phyloP scores from a whole-genome alignment of 2,329 filamentous ascomycete species.

The Falciphora oryzae region DNA sequence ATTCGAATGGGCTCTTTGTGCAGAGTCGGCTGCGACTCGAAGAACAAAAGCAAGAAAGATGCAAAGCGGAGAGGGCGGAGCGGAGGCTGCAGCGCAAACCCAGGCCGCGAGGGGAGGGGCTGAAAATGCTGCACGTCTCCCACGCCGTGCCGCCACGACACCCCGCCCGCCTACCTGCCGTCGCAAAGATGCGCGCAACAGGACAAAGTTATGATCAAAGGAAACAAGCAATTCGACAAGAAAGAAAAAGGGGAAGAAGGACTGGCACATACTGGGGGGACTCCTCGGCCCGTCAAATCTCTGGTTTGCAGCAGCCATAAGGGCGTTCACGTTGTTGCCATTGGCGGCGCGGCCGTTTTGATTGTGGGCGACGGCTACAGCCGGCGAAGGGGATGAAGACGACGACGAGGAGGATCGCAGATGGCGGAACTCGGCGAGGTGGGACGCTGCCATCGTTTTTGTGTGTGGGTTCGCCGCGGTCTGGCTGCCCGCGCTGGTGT shows the following conservation, averaged over 20 bases:
- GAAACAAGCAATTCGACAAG: background rate
- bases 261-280: constrained; percentile 50
- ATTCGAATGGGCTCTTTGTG: constrained; percentile 1
- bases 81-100: background rate
- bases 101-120: background rate
- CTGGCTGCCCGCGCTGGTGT: background rate
- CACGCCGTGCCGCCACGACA: background rate
- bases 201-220: no score
- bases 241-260: constrained; percentile 8
- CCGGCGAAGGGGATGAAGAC: constrained; percentile 12
- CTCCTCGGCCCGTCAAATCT: constrained; percentile 57
- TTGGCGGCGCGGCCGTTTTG: constrained; percentile 21
- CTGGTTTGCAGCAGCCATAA: constrained; percentile 29
- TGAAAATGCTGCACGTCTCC: background rate
- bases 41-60: constrained; percentile 3
- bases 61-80: background rate
- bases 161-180: background rate
- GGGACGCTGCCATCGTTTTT: constrained; percentile 21
- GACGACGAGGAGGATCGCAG: constrained; percentile 34
- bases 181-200: background rate
- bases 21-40: constrained; percentile 13
- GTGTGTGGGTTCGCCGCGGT: constrained; percentile 5
- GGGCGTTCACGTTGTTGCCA: constrained; percentile 25
- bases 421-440: constrained; percentile 33
- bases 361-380: constrained; percentile 18